Conservation (phyloP, 371 early-diverging fungal genomes). For the Mortierella sp. region DNA sequence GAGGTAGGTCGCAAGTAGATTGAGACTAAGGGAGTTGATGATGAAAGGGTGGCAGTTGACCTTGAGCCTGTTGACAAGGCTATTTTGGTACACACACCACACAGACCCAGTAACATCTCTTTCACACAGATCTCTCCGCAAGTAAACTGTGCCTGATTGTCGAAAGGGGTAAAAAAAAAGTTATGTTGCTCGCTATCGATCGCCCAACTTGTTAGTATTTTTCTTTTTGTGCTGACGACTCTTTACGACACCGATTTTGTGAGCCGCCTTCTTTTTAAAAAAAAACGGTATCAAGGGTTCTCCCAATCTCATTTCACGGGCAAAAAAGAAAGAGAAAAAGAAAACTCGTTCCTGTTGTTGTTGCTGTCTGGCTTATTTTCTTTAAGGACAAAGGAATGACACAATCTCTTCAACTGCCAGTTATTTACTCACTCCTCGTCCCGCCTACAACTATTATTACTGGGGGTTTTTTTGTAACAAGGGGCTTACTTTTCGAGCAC, state of each 20-base stretch:
- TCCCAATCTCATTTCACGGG: not conserved
- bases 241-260: not conserved
- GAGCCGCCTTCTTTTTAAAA: too few species aligned
- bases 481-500: conserved; percentile 53
- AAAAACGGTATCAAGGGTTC: not conserved
- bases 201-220: not conserved
- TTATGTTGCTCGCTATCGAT: too few species aligned
- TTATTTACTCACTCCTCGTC: too few species aligned
- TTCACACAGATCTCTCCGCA: not conserved
- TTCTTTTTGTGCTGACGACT: too few species aligned
- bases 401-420: too few species aligned
- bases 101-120: not conserved
- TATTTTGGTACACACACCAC: not conserved
- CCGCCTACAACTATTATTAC: too few species aligned
- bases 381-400: too few species aligned
- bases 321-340: too few species aligned
- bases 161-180: not conserved
- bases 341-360: too few species aligned
- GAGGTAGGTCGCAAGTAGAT: not conserved
- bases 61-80: not conserved
- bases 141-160: not conserved
- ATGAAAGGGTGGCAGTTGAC: not conserved
- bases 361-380: too few species aligned
- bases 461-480: too few species aligned
- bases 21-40: conserved; percentile 1